phyloP scores from a whole-genome alignment of 306 rosid genomes.

The Argentina anserina region DNA sequence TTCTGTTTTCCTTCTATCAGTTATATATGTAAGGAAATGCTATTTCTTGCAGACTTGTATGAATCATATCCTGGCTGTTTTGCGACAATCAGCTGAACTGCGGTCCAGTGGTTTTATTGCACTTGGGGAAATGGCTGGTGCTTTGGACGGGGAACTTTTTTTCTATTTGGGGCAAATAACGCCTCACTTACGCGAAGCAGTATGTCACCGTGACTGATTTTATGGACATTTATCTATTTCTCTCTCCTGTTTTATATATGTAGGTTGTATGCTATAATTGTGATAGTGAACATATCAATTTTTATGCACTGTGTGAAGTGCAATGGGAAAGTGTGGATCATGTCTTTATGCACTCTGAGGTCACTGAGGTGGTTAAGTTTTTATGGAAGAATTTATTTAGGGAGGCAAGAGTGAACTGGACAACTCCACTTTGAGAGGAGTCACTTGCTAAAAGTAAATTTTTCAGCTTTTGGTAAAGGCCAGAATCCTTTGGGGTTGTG shows the following conservation, averaged over 20 bases:
- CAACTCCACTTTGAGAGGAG: too few species aligned
- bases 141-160: conserved; percentile 88
- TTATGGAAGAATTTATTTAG: too few species aligned
- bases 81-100: conserved; percentile 76
- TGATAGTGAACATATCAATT: conserved; percentile 22
- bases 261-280: conserved; percentile 17
- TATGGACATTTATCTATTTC: conserved; percentile 20
- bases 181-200: conserved; percentile 89
- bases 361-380: too few species aligned
- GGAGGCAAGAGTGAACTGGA: too few species aligned
- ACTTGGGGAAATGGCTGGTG: conserved; percentile 99
- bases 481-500: too few species aligned
- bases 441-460: too few species aligned
- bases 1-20: conserved; percentile 8
- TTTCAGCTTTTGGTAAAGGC: too few species aligned
- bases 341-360: too few species aligned
- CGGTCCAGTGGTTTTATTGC: conserved; percentile 98
- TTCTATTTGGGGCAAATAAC: conserved; percentile 84
- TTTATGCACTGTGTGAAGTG: too few species aligned
- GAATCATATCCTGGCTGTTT: conserved; percentile 92
- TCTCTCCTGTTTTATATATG: conserved; percentile 14
- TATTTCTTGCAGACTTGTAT: conserved; percentile 87
- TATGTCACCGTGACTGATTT: conserved; percentile 38
- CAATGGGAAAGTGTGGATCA: too few species aligned
- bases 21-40: conserved; percentile 26